A percentile compares a stretch with the other conserved stretches of the same genome.
Conservation (phyloP, 352 stramenopile species). For the Poterioochromonas sp. region DNA sequence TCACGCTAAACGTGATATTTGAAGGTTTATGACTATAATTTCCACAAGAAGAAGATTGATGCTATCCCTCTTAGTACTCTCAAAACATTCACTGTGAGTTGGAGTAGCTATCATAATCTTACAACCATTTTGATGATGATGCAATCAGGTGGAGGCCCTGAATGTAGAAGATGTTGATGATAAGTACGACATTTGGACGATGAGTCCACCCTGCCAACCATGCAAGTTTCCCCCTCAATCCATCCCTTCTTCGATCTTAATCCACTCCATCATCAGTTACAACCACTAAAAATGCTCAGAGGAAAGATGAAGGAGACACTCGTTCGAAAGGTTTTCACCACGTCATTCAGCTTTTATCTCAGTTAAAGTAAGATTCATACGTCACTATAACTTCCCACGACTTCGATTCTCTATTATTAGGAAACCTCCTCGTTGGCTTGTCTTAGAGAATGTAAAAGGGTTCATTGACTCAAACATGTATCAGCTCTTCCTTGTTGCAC, state of each 20-base stretch:
- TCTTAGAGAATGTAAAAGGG: conserved; percentile 45
- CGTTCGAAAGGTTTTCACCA: conserved; percentile 42
- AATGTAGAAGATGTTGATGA: background rate
- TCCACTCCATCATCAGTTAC: too few relatives aligned
- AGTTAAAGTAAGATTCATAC: conserved; percentile 33
- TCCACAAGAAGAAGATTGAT: too few relatives aligned
- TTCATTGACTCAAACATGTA: conserved; percentile 42
- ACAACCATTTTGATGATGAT: too few relatives aligned
- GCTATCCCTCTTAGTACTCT: too few relatives aligned
- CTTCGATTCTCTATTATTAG: too few relatives aligned
- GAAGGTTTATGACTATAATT: conserved; percentile 3
- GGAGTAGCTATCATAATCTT: too few relatives aligned
- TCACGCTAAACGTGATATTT: background rate
- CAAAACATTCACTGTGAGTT: too few relatives aligned
- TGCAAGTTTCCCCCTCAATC: too few relatives aligned
- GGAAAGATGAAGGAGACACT: conserved; percentile 36
- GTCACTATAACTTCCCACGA: too few relatives aligned
- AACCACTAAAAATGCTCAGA: conserved; percentile 34
- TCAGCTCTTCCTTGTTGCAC: background rate
- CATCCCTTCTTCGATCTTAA: too few relatives aligned
- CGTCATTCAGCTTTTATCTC: conserved; percentile 37
- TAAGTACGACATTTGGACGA: conserved; percentile 33
- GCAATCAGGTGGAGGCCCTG: too few relatives aligned
- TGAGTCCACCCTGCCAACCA: conserved; percentile 45
- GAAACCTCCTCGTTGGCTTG: too few relatives aligned